Percentiles rank a stretch among this genome's conserved stretches.
phyloP scores from a whole-genome alignment of 2,329 filamentous ascomycete species.

The Stagonosporopsis vannaccii region DNA sequence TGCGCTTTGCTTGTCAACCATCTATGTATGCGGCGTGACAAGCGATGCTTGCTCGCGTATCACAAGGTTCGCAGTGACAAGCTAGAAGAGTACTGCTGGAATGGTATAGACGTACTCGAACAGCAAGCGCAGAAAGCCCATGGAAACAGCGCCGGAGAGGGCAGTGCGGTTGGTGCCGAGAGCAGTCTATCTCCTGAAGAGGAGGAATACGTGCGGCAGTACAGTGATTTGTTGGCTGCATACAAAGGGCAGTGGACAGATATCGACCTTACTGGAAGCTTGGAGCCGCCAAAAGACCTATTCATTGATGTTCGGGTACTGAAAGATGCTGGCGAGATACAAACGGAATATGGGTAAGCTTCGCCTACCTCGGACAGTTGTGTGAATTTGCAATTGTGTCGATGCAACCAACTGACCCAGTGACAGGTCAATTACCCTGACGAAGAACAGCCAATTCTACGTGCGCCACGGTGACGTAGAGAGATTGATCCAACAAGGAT shows the following conservation, averaged over 20 bases:
- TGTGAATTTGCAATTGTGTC: not conserved
- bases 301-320: slow-evolving; percentile 97
- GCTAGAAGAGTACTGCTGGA: slow-evolving; percentile 93
- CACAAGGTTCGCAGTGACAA: slow-evolving; percentile 90
- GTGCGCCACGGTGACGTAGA: slow-evolving; percentile 96
- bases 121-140: slow-evolving; percentile 51
- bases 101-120: slow-evolving; percentile 82
- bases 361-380: not conserved
- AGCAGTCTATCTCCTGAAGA: slow-evolving; percentile 93
- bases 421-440: slow-evolving; percentile 86
- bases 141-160: slow-evolving; percentile 53
- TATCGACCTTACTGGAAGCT: slow-evolving; percentile 89
- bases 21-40: slow-evolving; percentile 93
- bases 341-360: slow-evolving; percentile 95
- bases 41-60: slow-evolving; percentile 92
- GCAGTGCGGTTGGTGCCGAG: slow-evolving; percentile 57
- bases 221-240: slow-evolving; percentile 88
- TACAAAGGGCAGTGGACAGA: slow-evolving; percentile 99
- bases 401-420: not conserved
- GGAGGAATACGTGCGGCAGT: slow-evolving; percentile 93
- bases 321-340: slow-evolving; percentile 97
- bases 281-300: slow-evolving; percentile 92
- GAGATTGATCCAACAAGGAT: slow-evolving; percentile 90
- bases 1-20: slow-evolving; percentile 93
- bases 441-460: slow-evolving; percentile 98